phyloP scores from a whole-genome alignment of 768 basidiomycete genomes.

The Artomyces pyxidatus region DNA sequence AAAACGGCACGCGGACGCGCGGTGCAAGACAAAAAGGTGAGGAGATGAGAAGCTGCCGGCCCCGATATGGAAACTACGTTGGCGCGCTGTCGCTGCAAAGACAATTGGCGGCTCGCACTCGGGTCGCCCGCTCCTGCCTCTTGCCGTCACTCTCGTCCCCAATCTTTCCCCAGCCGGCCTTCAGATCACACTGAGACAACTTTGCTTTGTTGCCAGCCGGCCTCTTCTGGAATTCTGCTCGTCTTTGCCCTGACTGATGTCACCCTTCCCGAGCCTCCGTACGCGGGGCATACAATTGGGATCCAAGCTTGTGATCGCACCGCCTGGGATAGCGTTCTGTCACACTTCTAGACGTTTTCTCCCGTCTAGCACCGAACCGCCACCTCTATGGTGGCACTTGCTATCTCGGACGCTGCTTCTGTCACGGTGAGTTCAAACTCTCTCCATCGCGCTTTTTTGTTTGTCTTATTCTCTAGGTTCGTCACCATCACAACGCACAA shows the following conservation, averaged over 20 bases:
- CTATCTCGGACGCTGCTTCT: background rate
- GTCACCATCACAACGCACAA: background rate
- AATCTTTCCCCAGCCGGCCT: background rate
- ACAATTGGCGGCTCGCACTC: constrained; percentile 10
- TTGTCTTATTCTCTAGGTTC: background rate
- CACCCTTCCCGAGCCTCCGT: background rate
- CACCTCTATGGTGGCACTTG: background rate
- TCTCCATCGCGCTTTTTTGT: background rate
- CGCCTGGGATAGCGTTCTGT: background rate
- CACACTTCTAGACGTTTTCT: background rate
- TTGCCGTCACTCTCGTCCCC: background rate
- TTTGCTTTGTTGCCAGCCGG: background rate
- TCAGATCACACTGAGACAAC: background rate
- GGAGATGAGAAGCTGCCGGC: constrained; percentile 2
- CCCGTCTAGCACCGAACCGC: too few species aligned
- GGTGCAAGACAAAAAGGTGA: constrained; percentile 14
- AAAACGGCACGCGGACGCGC: constrained; percentile 6
- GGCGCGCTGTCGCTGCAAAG: constrained; percentile 1
- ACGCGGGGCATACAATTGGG: background rate
- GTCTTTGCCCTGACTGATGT: background rate
- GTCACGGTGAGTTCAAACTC: background rate
- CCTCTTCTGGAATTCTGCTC: background rate
- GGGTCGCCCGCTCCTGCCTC: background rate
- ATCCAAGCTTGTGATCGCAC: background rate
- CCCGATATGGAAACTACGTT: constrained; percentile 1